Conservation (phyloP, 2,329 filamentous ascomycete genomes). For the Neurospora sp. region DNA sequence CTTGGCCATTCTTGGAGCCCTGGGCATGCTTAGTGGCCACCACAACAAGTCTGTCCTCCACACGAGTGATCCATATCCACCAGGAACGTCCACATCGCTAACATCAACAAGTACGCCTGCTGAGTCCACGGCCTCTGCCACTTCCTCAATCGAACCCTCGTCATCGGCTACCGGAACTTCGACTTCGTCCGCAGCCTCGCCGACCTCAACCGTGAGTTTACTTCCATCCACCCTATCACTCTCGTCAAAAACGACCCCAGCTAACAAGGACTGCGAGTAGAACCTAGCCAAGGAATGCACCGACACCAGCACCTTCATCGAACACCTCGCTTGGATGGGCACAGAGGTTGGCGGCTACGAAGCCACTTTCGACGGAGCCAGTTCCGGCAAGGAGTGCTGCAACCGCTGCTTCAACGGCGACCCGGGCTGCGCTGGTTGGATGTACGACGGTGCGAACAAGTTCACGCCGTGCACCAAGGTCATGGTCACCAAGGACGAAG, state of each 20-base stretch:
- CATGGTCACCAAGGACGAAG: background rate
- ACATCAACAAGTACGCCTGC: constrained; percentile 1
- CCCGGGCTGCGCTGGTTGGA: constrained; percentile 14
- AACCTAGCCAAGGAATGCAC: background rate
- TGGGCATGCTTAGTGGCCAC: constrained; percentile 8
- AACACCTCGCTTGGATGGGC: constrained; percentile 8
- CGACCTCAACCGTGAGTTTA: constrained; percentile 1
- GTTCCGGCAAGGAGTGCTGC: constrained; percentile 12
- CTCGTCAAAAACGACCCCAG: background rate
- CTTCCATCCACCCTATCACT: background rate
- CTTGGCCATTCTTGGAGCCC: constrained; percentile 15
- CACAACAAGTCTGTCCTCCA: constrained; percentile 5
- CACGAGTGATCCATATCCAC: background rate
- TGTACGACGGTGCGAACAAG: constrained; percentile 3
- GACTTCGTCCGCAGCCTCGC: background rate
- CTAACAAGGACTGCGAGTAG: background rate
- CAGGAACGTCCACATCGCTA: constrained; percentile 2
- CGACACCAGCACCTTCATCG: constrained; percentile 7
- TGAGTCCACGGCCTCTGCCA: background rate
- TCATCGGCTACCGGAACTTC: background rate
- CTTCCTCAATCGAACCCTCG: background rate
- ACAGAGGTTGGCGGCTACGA: background rate
- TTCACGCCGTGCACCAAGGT: constrained; percentile 16
- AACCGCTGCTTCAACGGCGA: constrained; percentile 3
- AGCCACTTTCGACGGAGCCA: constrained; percentile 3